Percentiles rank a stretch among this genome's conserved stretches.
phyloP scores from a whole-genome alignment of 2,329 filamentous ascomycete species.

The Penicillium sp. region DNA sequence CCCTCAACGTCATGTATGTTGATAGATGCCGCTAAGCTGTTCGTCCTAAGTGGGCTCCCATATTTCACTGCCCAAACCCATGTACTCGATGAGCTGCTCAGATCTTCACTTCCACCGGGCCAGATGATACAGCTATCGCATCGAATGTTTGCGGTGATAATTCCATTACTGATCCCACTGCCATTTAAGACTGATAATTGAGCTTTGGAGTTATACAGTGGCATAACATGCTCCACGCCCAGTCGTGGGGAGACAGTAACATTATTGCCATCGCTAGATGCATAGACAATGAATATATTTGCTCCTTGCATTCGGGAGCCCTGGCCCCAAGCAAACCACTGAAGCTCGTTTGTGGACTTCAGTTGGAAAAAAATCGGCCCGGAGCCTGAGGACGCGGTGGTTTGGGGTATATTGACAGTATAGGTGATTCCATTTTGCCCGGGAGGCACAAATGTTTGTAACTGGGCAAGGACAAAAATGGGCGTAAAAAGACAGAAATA shows the following conservation, averaged over 20 bases:
- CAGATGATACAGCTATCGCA: constrained; percentile 33
- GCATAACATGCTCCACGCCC: constrained; percentile 50
- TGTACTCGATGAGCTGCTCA: constrained; percentile 19
- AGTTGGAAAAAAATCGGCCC: constrained; percentile 64
- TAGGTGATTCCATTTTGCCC: constrained; percentile 36
- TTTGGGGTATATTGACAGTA: constrained; percentile 54
- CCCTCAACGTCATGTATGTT: constrained; percentile 26
- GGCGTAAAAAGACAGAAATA: too few relatives aligned
- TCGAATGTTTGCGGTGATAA: constrained; percentile 60
- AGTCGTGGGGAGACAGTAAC: constrained; percentile 60
- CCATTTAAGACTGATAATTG: constrained; percentile 57
- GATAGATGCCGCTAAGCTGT: constrained; percentile 17
- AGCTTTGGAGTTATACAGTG: constrained; percentile 45
- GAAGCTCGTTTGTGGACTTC: constrained; percentile 37
- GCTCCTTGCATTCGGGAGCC: constrained; percentile 55
- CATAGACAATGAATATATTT: constrained; percentile 64
- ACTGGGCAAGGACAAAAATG: too few relatives aligned
- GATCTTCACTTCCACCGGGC: constrained; percentile 16
- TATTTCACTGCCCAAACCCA: constrained; percentile 32
- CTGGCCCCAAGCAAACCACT: constrained; percentile 60
- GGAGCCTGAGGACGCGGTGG: constrained; percentile 47
- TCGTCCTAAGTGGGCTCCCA: constrained; percentile 22
- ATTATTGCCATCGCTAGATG: constrained; percentile 51
- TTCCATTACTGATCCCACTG: constrained; percentile 54
- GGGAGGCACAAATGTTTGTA: constrained; percentile 20